A percentile compares a stretch with the other conserved stretches of the same genome.
Evolutionary conservation across 2,329 filamentous ascomycete species (phyloP).

Genomic region (Pyrenochaeta sp.): DNA sequence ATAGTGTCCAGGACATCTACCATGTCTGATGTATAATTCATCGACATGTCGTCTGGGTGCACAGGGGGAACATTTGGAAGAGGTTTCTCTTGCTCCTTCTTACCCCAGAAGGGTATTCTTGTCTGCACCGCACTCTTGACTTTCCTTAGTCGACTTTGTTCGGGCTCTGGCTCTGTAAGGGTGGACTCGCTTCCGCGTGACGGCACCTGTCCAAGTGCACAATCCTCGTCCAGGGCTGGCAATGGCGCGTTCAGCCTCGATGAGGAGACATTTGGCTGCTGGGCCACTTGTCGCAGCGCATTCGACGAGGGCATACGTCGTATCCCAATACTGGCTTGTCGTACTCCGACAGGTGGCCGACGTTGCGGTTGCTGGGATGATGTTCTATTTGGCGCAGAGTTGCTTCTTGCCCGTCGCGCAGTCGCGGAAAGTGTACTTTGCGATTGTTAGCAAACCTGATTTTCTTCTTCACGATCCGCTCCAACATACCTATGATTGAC

Average conservation of each 20-base stretch:
- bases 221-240: conserved; percentile 40
- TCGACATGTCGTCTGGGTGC: conserved; percentile 13
- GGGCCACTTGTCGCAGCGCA: conserved; percentile 30
- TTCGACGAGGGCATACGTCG: conserved; percentile 42
- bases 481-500: conserved; percentile 29
- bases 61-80: background rate
- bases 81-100: conserved; percentile 20
- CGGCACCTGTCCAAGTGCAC: conserved; percentile 28
- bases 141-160: conserved; percentile 35
- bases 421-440: conserved; percentile 19
- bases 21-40: conserved; percentile 67
- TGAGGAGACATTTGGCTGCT: conserved; percentile 29
- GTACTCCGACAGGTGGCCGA: conserved; percentile 34
- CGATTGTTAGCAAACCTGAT: conserved; percentile 24
- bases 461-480: conserved; percentile 3
- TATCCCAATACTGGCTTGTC: conserved; percentile 49
- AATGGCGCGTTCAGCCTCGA: conserved; percentile 36
- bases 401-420: conserved; percentile 34
- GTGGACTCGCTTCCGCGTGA: conserved; percentile 30
- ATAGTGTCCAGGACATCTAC: conserved; percentile 75
- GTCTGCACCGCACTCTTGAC: conserved; percentile 40
- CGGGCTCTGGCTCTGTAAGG: conserved; percentile 13
- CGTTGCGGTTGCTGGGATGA: conserved; percentile 29
- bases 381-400: conserved; percentile 31
- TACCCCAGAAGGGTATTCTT: conserved; percentile 38